Conservation (phyloP, 1,284 basidiomycete species). For the Apiotrichum akiyoshidainum region DNA sequence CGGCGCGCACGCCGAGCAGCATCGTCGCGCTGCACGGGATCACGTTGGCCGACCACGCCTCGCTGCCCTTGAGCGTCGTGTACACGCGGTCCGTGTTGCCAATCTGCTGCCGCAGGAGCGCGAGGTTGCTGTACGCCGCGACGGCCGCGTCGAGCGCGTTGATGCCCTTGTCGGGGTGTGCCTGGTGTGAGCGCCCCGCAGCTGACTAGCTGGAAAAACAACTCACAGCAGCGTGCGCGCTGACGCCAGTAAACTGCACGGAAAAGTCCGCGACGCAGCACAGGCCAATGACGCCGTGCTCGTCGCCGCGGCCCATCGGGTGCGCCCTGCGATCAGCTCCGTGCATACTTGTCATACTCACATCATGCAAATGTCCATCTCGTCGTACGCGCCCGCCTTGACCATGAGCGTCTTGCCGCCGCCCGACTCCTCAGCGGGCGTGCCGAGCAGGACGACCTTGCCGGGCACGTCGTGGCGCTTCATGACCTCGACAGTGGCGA, state of each 20-base stretch:
- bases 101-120: conserved; percentile 50
- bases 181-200: no score
- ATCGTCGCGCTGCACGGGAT: conserved; percentile 40
- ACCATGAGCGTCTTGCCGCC: conserved; percentile 71
- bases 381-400: conserved; percentile 52
- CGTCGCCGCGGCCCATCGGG: conserved; percentile 16
- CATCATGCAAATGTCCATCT: conserved; percentile 78
- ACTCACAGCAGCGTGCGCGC: conserved; percentile 23
- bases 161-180: conserved; percentile 35
- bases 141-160: conserved; percentile 54
- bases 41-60: conserved; percentile 36
- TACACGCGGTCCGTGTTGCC: conserved; percentile 33
- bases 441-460: conserved; percentile 72
- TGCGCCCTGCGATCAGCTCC: conserved; percentile 3
- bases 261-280: conserved; percentile 17
- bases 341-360: conserved; percentile 24
- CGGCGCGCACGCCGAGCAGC: conserved; percentile 34
- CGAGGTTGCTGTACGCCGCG: conserved; percentile 50
- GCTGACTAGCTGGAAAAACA: no score
- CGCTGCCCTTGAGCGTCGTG: conserved; percentile 38
- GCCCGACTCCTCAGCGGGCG: conserved; percentile 69
- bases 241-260: conserved; percentile 20
- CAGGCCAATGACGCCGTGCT: conserved; percentile 7
- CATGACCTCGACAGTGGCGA: conserved; percentile 22
- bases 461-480: conserved; percentile 56